Evolutionary conservation across 495 filamentous ascomycete species (phyloP).

Genomic region (Aspergillus ostianus): DNA sequence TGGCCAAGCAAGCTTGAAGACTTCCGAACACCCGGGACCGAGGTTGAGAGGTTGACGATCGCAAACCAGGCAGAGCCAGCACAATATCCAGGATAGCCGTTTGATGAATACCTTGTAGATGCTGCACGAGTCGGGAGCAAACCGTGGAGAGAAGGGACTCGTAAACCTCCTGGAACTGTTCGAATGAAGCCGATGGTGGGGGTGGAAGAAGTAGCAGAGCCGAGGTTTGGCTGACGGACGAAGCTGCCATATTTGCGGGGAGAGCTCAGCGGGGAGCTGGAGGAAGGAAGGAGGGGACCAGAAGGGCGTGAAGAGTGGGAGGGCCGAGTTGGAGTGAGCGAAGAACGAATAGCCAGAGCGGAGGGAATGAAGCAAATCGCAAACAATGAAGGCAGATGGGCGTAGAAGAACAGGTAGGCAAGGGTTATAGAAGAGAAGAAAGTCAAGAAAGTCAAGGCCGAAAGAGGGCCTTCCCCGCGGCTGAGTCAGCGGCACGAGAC

Average conservation of each 20-base stretch:
- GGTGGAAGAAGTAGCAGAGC: slow-evolving; percentile 49
- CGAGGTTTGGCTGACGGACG: slow-evolving; percentile 23
- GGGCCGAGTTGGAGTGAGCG: background rate
- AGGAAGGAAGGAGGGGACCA: background rate
- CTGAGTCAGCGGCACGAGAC: slow-evolving; percentile 23
- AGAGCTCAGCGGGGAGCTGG: slow-evolving; percentile 8
- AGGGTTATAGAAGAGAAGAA: slow-evolving; percentile 3
- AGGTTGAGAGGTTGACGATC: slow-evolving; percentile 39
- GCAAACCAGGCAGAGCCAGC: slow-evolving; percentile 38
- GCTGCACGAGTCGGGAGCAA: slow-evolving; percentile 27
- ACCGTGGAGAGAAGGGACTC: slow-evolving; percentile 36
- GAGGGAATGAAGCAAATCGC: background rate
- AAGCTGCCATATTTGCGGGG: slow-evolving; percentile 17
- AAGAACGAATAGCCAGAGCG: no score
- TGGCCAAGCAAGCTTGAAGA: slow-evolving; percentile 69
- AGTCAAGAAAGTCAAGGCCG: background rate
- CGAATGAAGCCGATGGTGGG: slow-evolving; percentile 41
- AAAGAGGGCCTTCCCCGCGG: background rate
- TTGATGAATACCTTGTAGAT: slow-evolving; percentile 27
- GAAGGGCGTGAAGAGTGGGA: background rate
- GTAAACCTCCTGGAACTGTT: slow-evolving; percentile 40
- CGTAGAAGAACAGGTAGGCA: no score
- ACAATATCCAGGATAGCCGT: slow-evolving; percentile 45
- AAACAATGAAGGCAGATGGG: background rate
- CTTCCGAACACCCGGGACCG: slow-evolving; percentile 57